Evolutionary conservation across 768 basidiomycete species (phyloP), one percentile per base, ranked within the genome.

Genomic region (Tubosaeta brunneosetosa): DNA sequence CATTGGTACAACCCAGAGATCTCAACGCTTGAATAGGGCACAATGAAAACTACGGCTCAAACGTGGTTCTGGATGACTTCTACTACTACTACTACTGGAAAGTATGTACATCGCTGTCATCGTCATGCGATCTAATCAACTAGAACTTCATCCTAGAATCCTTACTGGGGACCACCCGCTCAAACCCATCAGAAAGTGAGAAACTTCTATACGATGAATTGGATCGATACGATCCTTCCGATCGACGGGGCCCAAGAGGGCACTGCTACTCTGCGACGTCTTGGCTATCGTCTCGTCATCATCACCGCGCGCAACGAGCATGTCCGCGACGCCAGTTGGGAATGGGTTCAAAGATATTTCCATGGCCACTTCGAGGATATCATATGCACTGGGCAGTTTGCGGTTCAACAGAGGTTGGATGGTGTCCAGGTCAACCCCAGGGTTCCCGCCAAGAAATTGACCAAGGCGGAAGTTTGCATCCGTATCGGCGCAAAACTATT

Each of bases 21-120:
- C 42, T 40, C 31, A 36, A 49, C 50, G 2, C 19, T 37, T 51
- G 31, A 55, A 6, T 52, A 88, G 86, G 86, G 85, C 86, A 88
- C 58, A 88, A 88, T 53, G 73, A 75, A 22, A 63, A 62, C 9
- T 82, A 79, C 60, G 80, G 79, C 13, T 81, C 84, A 4, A 37
- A 53, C 25, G 83, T 88, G 73, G 71, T 71, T 31, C 49, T 80
- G 42, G 69, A 75, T n/a, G 58, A 77, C 47, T 86, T 86, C 63
- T 81, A 82, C 58, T 88, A 88, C 62, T 86, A 86, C 58, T 86
- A 85, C 65, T 87, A 84, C 62, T 88, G 86, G 86, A 86, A 85
- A 76, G 86, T 79, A 47, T 46, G 66, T 38, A 27, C 26, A 19
- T 36, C 26, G 9, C 27, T 29, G 22, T 33, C 44, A 14, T 40